phyloP scores from a whole-genome alignment of 78 protist genomes.

The Dictyostelium intermedium region DNA sequence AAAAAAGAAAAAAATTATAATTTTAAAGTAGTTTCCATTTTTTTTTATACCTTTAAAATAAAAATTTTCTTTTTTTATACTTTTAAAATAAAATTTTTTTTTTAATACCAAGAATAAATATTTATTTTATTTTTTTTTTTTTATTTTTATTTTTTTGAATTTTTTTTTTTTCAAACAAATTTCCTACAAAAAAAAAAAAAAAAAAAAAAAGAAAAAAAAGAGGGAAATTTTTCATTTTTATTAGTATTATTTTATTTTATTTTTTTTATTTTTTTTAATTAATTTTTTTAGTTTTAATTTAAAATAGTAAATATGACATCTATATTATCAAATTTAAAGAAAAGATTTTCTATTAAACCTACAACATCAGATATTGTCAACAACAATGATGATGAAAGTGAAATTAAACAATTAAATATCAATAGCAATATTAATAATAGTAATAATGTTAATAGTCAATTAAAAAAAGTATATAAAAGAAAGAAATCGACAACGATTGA shows the following conservation, averaged over 20 bases:
- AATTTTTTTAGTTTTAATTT: not conserved
- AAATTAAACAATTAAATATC: not conserved
- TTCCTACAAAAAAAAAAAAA: no score
- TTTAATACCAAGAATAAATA: no score
- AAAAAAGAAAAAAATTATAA: not conserved
- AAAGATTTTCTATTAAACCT: not conserved
- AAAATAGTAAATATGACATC: not conserved
- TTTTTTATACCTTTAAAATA: no score
- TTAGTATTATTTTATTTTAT: no score
- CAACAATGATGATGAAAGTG: not conserved
- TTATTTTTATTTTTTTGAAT: not conserved
- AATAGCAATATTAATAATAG: not conserved
- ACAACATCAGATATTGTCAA: not conserved
- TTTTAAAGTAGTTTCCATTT: no score
- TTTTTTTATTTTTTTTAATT: not conserved
- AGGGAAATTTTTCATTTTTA: not conserved
- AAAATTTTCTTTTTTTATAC: not conserved
- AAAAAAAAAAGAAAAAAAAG: not conserved
- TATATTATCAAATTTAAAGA: constrained; percentile 2
- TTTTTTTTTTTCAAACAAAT: no score
- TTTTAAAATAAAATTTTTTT: no score
- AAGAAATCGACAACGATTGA: not conserved
- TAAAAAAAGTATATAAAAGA: not conserved
- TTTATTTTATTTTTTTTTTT: not conserved
- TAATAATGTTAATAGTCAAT: not conserved